Base-by-base conservation (phyloP, 2,329 filamentous ascomycete genomes). In the Phyllosticta citribraziliensis region DNA sequence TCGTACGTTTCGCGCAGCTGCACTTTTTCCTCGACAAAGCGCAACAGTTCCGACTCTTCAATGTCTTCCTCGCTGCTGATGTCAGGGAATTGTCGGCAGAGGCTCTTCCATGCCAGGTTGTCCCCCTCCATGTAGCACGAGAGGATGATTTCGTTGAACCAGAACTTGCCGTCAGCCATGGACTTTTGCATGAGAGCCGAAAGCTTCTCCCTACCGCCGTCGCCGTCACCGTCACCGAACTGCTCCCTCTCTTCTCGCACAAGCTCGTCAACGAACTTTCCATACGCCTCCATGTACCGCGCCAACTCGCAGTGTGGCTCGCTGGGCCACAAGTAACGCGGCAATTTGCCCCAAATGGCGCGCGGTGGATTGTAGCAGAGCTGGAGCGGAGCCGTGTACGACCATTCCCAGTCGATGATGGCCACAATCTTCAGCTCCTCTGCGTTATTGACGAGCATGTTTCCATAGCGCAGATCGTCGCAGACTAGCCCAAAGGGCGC, bases 351-450 rank as follows among this genome's bases (percentile, higher is more conserved):
- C 55, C 62, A 54, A 53, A 64, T 56, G 40, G 60, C 50, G 35
- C 47, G 19, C 17, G 52, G 67, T 27, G 67, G 58, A 14, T 64
- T 65, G 35, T 62, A 59, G 50, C 62, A 65, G 51, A 68, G 62
- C 55, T 69, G 62, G 40, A 51, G 52, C 12, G 67, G 67, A 30
- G 61, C 67, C 19, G 61, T 58, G 52, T 67, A 65, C 47, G 67
- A 59, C 65, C 66, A 68, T 51, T 68, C 67, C 65, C 64, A 67
- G 55, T 68, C 67, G 4, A 68, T 58, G 12, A 69, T 61, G 1
- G 62, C 65, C 30, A 66, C 60, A 11, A 69, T 65, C 9, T 63
- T 63, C 6, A 67, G 61, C 25, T 67, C 64, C 20, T 59, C n/a
- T 47, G 62, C 30, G 52, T 64, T 63, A 40, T 66, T 63, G 30